A percentile compares a stretch with the other conserved stretches of the same genome.
These are phyloP conservation scores for Xerocomus amazonicus DNA, from an alignment of 1,284 basidiomycete species.

Conservation along the genomic window DNA sequence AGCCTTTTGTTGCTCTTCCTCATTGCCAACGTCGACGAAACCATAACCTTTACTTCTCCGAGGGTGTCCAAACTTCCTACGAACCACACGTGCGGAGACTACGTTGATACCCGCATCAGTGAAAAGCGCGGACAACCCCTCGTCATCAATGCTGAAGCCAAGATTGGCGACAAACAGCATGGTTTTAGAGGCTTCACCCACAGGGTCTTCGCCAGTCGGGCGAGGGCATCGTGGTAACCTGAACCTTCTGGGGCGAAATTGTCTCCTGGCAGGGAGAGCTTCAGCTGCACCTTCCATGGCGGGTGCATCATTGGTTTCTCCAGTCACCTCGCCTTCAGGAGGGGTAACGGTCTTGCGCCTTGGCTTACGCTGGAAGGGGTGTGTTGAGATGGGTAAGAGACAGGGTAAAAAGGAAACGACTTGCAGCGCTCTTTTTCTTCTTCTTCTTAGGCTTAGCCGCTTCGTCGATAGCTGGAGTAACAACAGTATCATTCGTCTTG, in stretches of 20 bases:
- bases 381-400: constrained; percentile 15
- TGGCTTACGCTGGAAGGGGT: constrained; percentile 49
- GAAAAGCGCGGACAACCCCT: constrained; percentile 72
- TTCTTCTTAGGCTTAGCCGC: constrained; percentile 76
- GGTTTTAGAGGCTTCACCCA: constrained; percentile 78
- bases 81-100: constrained; percentile 82
- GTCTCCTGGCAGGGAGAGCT: constrained; percentile 41
- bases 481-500: constrained; percentile 46
- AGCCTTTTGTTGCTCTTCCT: constrained; percentile 83
- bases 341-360: constrained; percentile 41
- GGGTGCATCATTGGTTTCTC: constrained; percentile 35
- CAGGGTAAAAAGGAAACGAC: constrained; percentile 24
- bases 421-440: constrained; percentile 66
- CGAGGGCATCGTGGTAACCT: constrained; percentile 57
- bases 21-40: constrained; percentile 85
- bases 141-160: constrained; percentile 86
- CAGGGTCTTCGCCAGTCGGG: constrained; percentile 70
- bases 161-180: constrained; percentile 95
- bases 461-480: constrained; percentile 47
- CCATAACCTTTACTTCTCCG: constrained; percentile 91
- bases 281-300: constrained; percentile 35
- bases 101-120: constrained; percentile 78
- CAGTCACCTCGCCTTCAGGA: constrained; percentile 38
- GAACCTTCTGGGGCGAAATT: constrained; percentile 58
- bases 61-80: constrained; percentile 74